A percentile compares a stretch with the other conserved stretches of the same genome.
These are phyloP conservation scores for Phytopythium montanum DNA, from an alignment of 352 stramenopile species.

Conservation along the genomic window DNA sequence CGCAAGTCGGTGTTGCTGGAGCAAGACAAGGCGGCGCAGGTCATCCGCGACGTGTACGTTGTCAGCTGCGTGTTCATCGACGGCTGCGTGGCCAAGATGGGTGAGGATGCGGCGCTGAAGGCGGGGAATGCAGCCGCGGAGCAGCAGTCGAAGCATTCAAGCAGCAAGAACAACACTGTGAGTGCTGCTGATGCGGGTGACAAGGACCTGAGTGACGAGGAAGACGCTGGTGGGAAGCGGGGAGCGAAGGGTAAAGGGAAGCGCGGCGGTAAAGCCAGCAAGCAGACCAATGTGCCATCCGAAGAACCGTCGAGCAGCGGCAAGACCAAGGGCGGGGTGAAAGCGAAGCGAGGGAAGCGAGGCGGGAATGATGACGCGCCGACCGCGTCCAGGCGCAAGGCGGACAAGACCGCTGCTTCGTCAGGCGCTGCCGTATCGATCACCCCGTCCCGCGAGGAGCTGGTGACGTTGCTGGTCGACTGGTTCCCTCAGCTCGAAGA, in stretches of 20 bases:
- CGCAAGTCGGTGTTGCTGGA: constrained; percentile 34
- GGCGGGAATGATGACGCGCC: constrained; percentile 21
- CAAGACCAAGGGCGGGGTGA: constrained; percentile 20
- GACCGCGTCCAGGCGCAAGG: constrained; percentile 18
- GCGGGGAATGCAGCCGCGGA: constrained; percentile 29
- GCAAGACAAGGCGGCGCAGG: constrained; percentile 33
- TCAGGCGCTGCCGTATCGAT: constrained; percentile 42
- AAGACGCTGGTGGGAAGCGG: constrained; percentile 30
- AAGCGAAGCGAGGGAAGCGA: constrained; percentile 40
- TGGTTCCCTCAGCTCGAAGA: constrained; percentile 51
- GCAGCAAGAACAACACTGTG: background rate
- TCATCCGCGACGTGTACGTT: constrained; percentile 55
- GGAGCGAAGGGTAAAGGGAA: constrained; percentile 27
- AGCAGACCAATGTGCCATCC: constrained; percentile 2
- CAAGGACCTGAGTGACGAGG: constrained; percentile 35
- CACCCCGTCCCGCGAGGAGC: constrained; percentile 38
- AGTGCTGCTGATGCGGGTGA: constrained; percentile 18
- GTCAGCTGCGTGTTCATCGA: constrained; percentile 60
- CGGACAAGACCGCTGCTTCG: constrained; percentile 29
- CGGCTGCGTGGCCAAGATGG: constrained; percentile 39
- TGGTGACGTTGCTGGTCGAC: constrained; percentile 34
- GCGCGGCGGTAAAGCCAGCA: constrained; percentile 17
- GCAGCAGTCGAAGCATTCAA: constrained; percentile 19
- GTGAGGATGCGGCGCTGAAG: constrained; percentile 41
- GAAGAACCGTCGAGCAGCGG: constrained; percentile 9